phyloP scores from a whole-genome alignment of 1,284 basidiomycete species.

The Heterobasidion occidentale region DNA sequence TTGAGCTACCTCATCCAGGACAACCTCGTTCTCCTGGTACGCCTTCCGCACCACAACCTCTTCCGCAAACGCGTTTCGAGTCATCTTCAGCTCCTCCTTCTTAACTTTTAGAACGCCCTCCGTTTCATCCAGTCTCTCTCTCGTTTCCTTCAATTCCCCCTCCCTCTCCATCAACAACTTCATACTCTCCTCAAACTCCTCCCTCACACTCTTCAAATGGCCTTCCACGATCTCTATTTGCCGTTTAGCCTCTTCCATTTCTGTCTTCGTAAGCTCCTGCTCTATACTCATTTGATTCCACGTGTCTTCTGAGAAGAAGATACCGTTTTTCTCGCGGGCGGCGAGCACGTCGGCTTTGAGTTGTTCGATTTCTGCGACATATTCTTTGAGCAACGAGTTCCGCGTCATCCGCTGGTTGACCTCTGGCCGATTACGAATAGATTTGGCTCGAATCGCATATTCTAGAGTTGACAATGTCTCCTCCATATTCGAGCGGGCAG shows the following conservation, averaged over 20 bases:
- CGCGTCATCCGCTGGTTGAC: conserved; percentile 93
- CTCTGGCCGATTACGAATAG: conserved; percentile 94
- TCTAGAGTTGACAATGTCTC: conserved; percentile 98
- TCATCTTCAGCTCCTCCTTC: conserved; percentile 45
- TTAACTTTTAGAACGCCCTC: conserved; percentile 45
- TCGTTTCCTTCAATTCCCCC: conserved; percentile 64
- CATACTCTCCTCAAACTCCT: conserved; percentile 88
- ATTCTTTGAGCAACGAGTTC: conserved; percentile 90
- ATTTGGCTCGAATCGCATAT: conserved; percentile 94
- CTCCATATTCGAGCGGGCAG: conserved; percentile 88
- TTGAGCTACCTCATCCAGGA: conserved; percentile 63
- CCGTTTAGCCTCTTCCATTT: conserved; percentile 75
- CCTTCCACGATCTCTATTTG: conserved; percentile 79
- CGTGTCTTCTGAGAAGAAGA: conserved; percentile 84
- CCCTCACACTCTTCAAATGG: conserved; percentile 72
- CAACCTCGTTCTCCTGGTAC: conserved; percentile 68
- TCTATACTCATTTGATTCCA: conserved; percentile 81
- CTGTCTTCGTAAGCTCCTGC: conserved; percentile 68
- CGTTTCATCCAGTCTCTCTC: conserved; percentile 48
- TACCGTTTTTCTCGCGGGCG: conserved; percentile 90
- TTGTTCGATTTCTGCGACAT: conserved; percentile 91
- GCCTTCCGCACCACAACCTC: conserved; percentile 72
- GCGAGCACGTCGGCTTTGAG: conserved; percentile 88
- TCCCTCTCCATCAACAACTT: conserved; percentile 67
- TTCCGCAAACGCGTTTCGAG: conserved; percentile 60